A percentile compares a stretch with the other conserved stretches of the same genome.
These are phyloP conservation scores for Colletotrichum musicola DNA, from an alignment of 2,329 filamentous ascomycete genomes.

Conservation along the genomic window DNA sequence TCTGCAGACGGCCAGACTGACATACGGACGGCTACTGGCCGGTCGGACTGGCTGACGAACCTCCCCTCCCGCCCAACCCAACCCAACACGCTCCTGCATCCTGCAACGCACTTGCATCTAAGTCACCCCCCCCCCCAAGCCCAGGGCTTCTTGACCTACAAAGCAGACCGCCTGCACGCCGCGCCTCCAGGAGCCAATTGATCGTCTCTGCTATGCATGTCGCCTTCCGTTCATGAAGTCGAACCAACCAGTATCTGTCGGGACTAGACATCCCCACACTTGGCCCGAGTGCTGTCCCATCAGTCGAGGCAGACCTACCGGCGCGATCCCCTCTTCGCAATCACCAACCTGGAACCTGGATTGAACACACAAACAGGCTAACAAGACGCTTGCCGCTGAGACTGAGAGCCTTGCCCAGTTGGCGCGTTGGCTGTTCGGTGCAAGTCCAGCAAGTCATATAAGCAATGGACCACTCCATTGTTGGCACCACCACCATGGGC, in stretches of 20 bases:
- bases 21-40: slow-evolving; percentile 8
- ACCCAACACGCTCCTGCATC: slow-evolving; percentile 41
- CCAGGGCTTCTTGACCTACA: slow-evolving; percentile 50
- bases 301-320: slow-evolving; percentile 30
- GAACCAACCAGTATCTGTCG: slow-evolving; percentile 49
- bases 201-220: slow-evolving; percentile 61
- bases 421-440: slow-evolving; percentile 2
- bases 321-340: slow-evolving; percentile 33
- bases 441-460: slow-evolving; percentile 36
- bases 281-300: slow-evolving; percentile 41
- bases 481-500: slow-evolving; percentile 60
- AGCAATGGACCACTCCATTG: slow-evolving; percentile 61
- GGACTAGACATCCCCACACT: slow-evolving; percentile 47
- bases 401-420: slow-evolving; percentile 10
- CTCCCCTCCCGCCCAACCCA: slow-evolving; percentile 44
- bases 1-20: slow-evolving; percentile 31
- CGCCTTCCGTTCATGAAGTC: slow-evolving; percentile 58
- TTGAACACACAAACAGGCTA: slow-evolving; percentile 27
- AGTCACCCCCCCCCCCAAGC: slow-evolving; percentile 45
- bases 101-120: slow-evolving; percentile 42
- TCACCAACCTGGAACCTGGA: slow-evolving; percentile 32
- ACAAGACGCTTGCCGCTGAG: slow-evolving; percentile 8
- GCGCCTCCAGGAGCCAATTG: slow-evolving; percentile 53
- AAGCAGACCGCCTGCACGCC: slow-evolving; percentile 49
- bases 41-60: slow-evolving; percentile 23